Base-by-base conservation (phyloP, 2,329 filamentous ascomycete species). In the Acrocalymma vagum region DNA sequence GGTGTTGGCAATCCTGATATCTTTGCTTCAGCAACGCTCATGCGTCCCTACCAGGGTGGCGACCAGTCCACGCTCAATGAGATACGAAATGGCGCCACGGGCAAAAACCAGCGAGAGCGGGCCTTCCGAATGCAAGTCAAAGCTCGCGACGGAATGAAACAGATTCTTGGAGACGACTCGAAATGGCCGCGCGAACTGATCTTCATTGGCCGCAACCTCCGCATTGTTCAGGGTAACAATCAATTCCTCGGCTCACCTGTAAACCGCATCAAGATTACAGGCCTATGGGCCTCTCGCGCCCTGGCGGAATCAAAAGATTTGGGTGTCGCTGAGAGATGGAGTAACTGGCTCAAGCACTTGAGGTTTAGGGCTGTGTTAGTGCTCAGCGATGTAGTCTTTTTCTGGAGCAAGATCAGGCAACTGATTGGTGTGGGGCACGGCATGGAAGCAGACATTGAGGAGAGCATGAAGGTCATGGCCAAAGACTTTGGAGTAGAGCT, bases 391-490 rank as follows among this genome's bases (percentile, higher is more conserved):
- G 63, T 95, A 0, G 82, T 87, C 9, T 99, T 96, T 68, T 95
- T 88, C 68, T 87, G 87, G 56, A 87, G 84, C 57, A 89, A 88
- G 72, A 34, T 95, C 6, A 80, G 84, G 53, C 92, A 97, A 73
- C 80, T 82, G 65, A 63, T 96, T 9, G 88, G 89, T 0, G 70
- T 85, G 3, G 90, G 92, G 0, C 80, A 84, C 8, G 92, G 92
- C 0, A 94, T 97, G 88, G 94, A 97, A 67, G 93, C 96, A 63
- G 90, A 93, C 66, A 85, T 97, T 48, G 94, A 97, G 76, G 81
- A 82, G 62, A 82, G 87, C 56, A 95, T 97, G 91, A 86, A 82
- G 70, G 82, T 79, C 42, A 88, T 96, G 78, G 93, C 92, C 1
- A 90, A 88, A 65, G 92, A 95, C 56, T 91, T 94, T 73, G 94